Evolutionary conservation across 306 rosid species (phyloP).

Genomic region (Dicorynia guianensis): DNA sequence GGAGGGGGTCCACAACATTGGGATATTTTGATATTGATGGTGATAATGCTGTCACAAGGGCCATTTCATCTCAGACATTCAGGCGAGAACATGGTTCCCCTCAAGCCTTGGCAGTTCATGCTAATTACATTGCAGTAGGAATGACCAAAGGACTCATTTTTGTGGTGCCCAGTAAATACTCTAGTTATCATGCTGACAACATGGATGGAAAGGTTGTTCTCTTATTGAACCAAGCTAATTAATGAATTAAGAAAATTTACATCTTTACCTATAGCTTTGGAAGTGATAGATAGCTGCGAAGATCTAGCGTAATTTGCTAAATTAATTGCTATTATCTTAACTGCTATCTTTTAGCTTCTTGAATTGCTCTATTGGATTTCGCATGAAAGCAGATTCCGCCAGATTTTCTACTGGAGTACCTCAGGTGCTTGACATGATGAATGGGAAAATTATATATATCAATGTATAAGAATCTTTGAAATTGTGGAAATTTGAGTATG

Average conservation of each 20-base stretch:
- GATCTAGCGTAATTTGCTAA: slow-evolving; percentile 9
- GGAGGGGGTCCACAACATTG: slow-evolving; percentile 79
- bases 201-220: slow-evolving; percentile 80
- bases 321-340: slow-evolving; percentile 26
- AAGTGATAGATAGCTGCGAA: slow-evolving; percentile 7
- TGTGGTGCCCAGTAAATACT: slow-evolving; percentile 83
- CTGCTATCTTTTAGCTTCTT: slow-evolving; percentile 17
- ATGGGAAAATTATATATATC: slow-evolving; percentile 24
- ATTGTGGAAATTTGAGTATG: slow-evolving; percentile 8
- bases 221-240: slow-evolving; percentile 8
- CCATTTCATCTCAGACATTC: slow-evolving; percentile 71
- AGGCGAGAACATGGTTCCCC: slow-evolving; percentile 92
- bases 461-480: background rate
- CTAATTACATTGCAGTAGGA: slow-evolving; percentile 86
- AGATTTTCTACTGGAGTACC: slow-evolving; percentile 29
- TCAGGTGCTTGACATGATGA: slow-evolving; percentile 34
- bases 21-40: slow-evolving; percentile 84
- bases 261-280: background rate
- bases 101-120: slow-evolving; percentile 82
- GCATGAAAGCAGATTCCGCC: slow-evolving; percentile 21
- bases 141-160: slow-evolving; percentile 84
- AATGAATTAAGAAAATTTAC: slow-evolving; percentile 21
- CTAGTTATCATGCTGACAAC: slow-evolving; percentile 75
- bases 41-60: slow-evolving; percentile 69
- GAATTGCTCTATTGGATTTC: slow-evolving; percentile 32